A percentile compares a stretch with the other conserved stretches of the same genome.
Conservation (phyloP, 2,329 filamentous ascomycete species). For the Phaeosphaeriaceae sp. region DNA sequence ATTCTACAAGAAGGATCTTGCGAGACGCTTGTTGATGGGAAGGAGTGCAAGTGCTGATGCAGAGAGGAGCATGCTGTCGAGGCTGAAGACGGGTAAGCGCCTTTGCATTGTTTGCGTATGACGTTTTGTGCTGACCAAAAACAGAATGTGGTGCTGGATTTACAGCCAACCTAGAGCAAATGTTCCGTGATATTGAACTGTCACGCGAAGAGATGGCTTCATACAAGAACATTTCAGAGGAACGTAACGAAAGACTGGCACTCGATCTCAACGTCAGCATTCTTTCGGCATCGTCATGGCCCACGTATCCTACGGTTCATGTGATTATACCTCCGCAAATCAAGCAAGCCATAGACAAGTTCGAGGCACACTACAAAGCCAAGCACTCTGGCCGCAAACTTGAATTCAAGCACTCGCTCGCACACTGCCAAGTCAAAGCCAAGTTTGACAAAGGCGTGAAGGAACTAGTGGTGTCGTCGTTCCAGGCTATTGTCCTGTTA, state of each 20-base stretch:
- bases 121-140: constrained; percentile 15
- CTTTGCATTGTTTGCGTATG: not conserved
- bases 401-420: constrained; percentile 91
- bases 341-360: constrained; percentile 76
- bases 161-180: constrained; percentile 96
- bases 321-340: constrained; percentile 80
- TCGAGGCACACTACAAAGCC: constrained; percentile 83
- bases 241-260: constrained; percentile 62
- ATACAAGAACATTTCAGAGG: constrained; percentile 74
- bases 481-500: constrained; percentile 88
- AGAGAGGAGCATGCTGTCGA: constrained; percentile 91
- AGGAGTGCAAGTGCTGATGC: constrained; percentile 93
- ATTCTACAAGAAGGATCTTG: constrained; percentile 98
- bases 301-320: constrained; percentile 79
- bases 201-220: constrained; percentile 91
- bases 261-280: constrained; percentile 87
- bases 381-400: constrained; percentile 90
- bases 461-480: constrained; percentile 88
- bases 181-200: constrained; percentile 98
- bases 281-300: constrained; percentile 91
- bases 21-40: constrained; percentile 86
- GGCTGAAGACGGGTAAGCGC: constrained; percentile 73
- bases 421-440: constrained; percentile 85
- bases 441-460: constrained; percentile 81
- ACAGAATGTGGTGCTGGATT: constrained; percentile 89